Conservation (phyloP, 208 protist species). For the Wallacemonas sp. region DNA sequence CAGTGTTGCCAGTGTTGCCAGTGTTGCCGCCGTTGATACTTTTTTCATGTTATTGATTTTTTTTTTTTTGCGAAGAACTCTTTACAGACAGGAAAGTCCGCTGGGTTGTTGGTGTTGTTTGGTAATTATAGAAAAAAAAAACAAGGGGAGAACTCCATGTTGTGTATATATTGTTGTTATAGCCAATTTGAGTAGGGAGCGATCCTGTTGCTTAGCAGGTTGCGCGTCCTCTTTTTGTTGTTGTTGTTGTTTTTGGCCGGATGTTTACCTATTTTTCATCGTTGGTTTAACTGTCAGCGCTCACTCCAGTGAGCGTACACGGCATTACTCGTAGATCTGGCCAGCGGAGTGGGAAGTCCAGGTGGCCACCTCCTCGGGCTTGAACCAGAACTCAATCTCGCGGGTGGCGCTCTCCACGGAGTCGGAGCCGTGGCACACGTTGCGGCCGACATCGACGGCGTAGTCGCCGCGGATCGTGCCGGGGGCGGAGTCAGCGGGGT, state of each 20-base stretch:
- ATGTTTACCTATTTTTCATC: slow-evolving; percentile 11
- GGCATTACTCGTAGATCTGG: slow-evolving; percentile 85
- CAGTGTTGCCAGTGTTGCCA: no score
- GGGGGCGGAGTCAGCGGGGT: slow-evolving; percentile 91
- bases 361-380: slow-evolving; percentile 78
- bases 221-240: slow-evolving; percentile 10
- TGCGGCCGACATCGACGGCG: slow-evolving; percentile 94
- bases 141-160: slow-evolving; percentile 4
- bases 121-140: slow-evolving; percentile 1
- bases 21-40: background rate
- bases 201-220: background rate
- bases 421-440: slow-evolving; percentile 98
- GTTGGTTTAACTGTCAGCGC: background rate
- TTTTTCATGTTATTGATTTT: slow-evolving; percentile 4
- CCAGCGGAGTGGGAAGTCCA: slow-evolving; percentile 78
- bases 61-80: slow-evolving; percentile 13
- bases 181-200: background rate
- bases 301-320: background rate
- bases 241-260: slow-evolving; percentile 5
- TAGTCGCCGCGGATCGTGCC: slow-evolving; percentile 98
- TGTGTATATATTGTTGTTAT: slow-evolving; percentile 3
- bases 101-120: background rate
- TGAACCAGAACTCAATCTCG: slow-evolving; percentile 98
- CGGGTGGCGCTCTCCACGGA: slow-evolving; percentile 90
- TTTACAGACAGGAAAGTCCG: background rate